Evolutionary conservation across 352 stramenopile species (phyloP), one percentile per base, ranked within the genome.

Genomic region (Phytopythium sindhum): DNA sequence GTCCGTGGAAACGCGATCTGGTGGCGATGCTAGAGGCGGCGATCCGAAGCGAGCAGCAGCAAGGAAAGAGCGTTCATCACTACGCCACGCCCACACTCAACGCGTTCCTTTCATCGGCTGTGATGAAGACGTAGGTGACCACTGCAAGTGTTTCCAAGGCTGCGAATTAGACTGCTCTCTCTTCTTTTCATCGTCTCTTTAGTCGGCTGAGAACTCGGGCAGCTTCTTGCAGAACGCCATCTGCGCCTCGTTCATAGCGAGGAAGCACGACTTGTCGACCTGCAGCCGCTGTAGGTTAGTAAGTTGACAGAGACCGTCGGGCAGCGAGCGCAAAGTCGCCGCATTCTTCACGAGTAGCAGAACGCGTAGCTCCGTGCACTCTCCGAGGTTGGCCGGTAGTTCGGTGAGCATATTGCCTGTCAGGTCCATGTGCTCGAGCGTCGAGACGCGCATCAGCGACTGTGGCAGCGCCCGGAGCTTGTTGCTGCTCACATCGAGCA

Each of bases 261-360:
- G 65, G 58, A 89, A 84, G 48, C 75, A 85, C 11, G 51, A 52
- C 60, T 84, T 86, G 53, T 89, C 80, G 23, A 89, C 57, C 12
- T 74, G 69, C 0, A 89, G 66, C 53, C 74, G 68, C 35, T 67
- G 42, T 1, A 89, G 64, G 8, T 23, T 62, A 12, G 57, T 50
- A 1, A 85, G 55, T 6, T 60, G 48, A 21, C 52, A 67, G 4
- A 89, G 37, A 15, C 57, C 63, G 0, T 41, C 50, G 24, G 80
- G 75, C 2, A 89, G 65, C 6, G 57, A 54, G 0, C 44, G 24
- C 9, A 89, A 58, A 1, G 67, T 50, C 9, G 48, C 8, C 1
- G 48, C 39, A 39, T 89, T 89, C 26, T 74, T 77, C 0, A 70
- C 67, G 12, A 86, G 39, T 11, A 73, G 57, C n/a, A 89, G 54